phyloP scores from a whole-genome alignment of 306 rosid species.

The Trichosanthes cucumerina region DNA sequence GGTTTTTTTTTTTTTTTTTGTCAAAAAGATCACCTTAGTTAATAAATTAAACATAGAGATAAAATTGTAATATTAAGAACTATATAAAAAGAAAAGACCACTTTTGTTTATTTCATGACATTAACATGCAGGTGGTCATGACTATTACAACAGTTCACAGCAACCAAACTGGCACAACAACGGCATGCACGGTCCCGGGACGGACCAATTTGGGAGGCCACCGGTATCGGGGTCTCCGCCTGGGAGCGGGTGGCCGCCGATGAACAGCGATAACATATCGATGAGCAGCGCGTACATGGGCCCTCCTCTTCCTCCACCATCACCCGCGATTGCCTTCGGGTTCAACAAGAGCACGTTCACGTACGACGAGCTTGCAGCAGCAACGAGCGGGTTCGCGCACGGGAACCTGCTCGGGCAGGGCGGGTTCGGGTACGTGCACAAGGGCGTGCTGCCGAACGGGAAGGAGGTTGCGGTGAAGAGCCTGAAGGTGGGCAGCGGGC shows the following conservation, averaged over 20 bases:
- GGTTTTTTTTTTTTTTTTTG: too few relatives aligned
- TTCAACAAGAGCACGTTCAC: constrained; percentile 65
- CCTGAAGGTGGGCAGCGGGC: constrained; percentile 58
- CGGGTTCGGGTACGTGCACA: constrained; percentile 83
- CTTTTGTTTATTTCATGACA: background rate
- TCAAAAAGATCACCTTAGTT: too few relatives aligned
- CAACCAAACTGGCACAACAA: constrained; percentile 18
- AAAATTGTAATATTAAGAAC: background rate
- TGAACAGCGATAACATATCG: constrained; percentile 30
- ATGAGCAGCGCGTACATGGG: constrained; percentile 32
- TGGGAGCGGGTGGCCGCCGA: constrained; percentile 24
- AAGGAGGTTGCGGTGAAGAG: constrained; percentile 77
- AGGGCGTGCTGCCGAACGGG: constrained; percentile 69
- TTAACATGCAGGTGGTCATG: constrained; percentile 19
- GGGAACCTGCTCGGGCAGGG: constrained; percentile 70
- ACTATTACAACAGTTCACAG: constrained; percentile 28
- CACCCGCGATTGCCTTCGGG: constrained; percentile 43
- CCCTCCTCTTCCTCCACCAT: constrained; percentile 62
- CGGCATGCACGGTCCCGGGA: constrained; percentile 25
- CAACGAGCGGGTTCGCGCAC: constrained; percentile 45
- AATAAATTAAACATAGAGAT: too few relatives aligned
- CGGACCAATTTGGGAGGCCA: constrained; percentile 44
- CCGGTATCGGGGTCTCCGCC: constrained; percentile 17
- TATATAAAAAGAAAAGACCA: background rate
- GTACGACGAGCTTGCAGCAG: constrained; percentile 65